These are phyloP conservation scores for Lobosporangium transversale DNA, from an alignment of 192 early-diverging fungal species.

Conservation along the genomic window DNA sequence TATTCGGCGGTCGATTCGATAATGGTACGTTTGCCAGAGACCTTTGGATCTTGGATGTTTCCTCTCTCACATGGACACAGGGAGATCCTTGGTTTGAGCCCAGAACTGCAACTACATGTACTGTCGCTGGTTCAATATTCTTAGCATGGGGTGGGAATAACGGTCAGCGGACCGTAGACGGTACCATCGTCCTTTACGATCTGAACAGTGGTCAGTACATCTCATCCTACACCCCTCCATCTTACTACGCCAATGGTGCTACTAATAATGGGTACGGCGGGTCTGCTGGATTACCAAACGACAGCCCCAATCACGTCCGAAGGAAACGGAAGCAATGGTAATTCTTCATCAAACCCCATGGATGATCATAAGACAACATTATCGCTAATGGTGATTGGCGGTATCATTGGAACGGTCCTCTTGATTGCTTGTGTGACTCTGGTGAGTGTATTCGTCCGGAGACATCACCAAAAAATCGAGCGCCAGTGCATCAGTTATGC, in stretches of 20 bases:
- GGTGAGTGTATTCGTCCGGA: too few species aligned
- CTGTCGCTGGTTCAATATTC: slow-evolving; percentile 2
- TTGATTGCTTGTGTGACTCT: too few species aligned
- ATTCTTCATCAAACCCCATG: too few species aligned
- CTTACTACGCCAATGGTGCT: background rate
- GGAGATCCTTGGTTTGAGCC: slow-evolving; percentile 4
- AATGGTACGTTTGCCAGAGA: slow-evolving; percentile 7
- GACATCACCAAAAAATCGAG: too few species aligned
- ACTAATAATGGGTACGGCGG: too few species aligned
- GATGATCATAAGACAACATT: too few species aligned
- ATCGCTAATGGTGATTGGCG: too few species aligned
- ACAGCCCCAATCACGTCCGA: too few species aligned
- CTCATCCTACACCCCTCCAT: slow-evolving; percentile 1
- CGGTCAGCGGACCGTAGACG: slow-evolving; percentile 4
- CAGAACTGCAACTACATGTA: slow-evolving; percentile 1
- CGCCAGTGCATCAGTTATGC: too few species aligned
- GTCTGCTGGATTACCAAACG: too few species aligned
- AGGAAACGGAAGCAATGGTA: too few species aligned
- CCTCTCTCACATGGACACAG: slow-evolving; percentile 5
- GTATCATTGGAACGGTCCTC: too few species aligned
- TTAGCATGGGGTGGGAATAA: slow-evolving; percentile 17
- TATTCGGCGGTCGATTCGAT: slow-evolving; percentile 13
- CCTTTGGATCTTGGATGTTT: slow-evolving; percentile 9
- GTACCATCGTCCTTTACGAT: slow-evolving; percentile 12
- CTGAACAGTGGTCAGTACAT: slow-evolving; percentile 6